A percentile compares a stretch with the other conserved stretches of the same genome.
These are phyloP conservation scores for Gaeumannomyces tritici DNA, from an alignment of 2,329 filamentous ascomycete species.

Conservation along the genomic window DNA sequence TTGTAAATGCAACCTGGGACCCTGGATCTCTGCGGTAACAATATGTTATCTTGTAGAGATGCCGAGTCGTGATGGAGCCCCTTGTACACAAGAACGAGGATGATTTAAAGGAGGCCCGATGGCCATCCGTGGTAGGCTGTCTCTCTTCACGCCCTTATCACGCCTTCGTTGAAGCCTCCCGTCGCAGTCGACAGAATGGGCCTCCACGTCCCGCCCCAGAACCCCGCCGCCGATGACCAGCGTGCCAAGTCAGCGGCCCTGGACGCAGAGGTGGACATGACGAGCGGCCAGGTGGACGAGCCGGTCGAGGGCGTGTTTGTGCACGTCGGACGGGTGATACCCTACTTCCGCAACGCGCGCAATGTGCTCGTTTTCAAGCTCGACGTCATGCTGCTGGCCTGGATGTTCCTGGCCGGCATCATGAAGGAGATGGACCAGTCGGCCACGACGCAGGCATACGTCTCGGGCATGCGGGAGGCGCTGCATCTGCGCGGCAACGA, in stretches of 20 bases:
- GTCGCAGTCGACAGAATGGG: neutral
- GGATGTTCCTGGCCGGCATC: slow-evolving; percentile 25
- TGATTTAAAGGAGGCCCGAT: neutral
- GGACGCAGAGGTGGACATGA: neutral
- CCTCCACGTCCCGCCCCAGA: neutral
- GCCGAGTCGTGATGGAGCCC: neutral
- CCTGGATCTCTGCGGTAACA: neutral
- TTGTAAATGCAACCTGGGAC: neutral
- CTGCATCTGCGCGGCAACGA: slow-evolving; percentile 29
- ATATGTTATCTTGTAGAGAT: neutral
- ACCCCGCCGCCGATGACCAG: neutral
- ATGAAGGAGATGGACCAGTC: slow-evolving; percentile 27
- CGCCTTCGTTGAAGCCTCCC: too few species aligned
- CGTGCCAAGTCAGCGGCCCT: neutral
- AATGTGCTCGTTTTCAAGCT: slow-evolving; percentile 24
- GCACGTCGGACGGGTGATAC: slow-evolving; percentile 7
- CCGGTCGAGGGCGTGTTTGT: slow-evolving; percentile 1
- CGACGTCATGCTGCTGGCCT: slow-evolving; percentile 22
- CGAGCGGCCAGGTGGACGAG: neutral
- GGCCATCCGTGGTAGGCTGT: neutral
- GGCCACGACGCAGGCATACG: slow-evolving; percentile 25
- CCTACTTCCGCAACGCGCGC: slow-evolving; percentile 19
- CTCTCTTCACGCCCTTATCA: neutral
- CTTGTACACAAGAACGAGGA: too few species aligned
- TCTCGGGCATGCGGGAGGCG: slow-evolving; percentile 39